A percentile compares a stretch with the other conserved stretches of the same genome.
phyloP scores from a whole-genome alignment of 805 yeast species.

The Zygoascus tannicola region DNA sequence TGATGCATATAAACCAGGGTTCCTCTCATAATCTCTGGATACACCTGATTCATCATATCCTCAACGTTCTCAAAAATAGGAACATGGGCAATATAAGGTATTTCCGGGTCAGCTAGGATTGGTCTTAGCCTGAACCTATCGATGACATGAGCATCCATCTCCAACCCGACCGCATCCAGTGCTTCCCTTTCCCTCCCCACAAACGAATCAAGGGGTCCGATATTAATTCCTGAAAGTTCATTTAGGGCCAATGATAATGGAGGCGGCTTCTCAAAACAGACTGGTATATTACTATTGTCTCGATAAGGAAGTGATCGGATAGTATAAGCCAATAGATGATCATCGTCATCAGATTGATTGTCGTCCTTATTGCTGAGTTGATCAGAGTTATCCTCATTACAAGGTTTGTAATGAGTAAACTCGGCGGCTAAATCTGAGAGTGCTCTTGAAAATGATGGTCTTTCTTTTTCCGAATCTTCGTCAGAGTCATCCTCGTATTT shows the following conservation, averaged over 20 bases:
- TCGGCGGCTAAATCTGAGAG: neutral
- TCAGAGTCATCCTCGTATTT: neutral
- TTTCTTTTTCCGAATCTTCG: neutral
- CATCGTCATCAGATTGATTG: neutral
- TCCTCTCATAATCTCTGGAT: constrained; percentile 14
- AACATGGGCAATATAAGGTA: constrained; percentile 16
- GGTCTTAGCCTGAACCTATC: constrained; percentile 18
- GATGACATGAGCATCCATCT: constrained; percentile 12
- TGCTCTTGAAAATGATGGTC: neutral
- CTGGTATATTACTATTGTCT: neutral
- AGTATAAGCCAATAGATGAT: neutral
- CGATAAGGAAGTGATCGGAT: neutral
- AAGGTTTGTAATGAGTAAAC: neutral
- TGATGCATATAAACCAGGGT: constrained; percentile 13
- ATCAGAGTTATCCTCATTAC: neutral
- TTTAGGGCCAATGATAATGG: neutral
- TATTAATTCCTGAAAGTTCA: neutral
- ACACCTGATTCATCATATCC: constrained; percentile 13
- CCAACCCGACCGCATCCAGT: constrained; percentile 13
- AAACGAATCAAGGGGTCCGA: constrained; percentile 10
- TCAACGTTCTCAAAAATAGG: constrained; percentile 18
- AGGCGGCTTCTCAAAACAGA: neutral
- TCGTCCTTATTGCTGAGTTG: neutral
- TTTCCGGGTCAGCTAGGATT: constrained; percentile 17
- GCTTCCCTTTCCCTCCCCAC: constrained; percentile 9